A percentile compares a stretch with the other conserved stretches of the same genome.
Evolutionary conservation across 139 green algal genomes (phyloP).

Genomic region (Trebouxia sp.): DNA sequence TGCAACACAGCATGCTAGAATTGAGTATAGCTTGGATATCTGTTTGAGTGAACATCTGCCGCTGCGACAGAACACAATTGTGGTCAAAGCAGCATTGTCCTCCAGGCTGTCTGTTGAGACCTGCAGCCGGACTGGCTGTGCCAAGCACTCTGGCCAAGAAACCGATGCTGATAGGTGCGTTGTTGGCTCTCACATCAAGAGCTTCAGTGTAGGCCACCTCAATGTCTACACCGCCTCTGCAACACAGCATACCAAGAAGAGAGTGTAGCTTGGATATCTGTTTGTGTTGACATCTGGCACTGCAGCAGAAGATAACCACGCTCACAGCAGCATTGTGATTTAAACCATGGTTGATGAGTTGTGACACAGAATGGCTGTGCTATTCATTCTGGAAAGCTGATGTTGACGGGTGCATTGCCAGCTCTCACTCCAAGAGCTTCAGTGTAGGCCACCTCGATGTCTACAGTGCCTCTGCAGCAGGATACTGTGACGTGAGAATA

Average conservation of each 20-base stretch:
- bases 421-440: not conserved
- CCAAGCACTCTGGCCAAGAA: not conserved
- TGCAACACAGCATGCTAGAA: not conserved
- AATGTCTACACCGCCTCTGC: not conserved
- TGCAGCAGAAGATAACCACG: too few species aligned
- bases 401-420: not conserved
- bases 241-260: not conserved
- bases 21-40: too few species aligned
- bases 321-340: too few species aligned
- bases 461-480: not conserved
- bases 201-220: conserved; percentile 6
- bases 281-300: too few species aligned
- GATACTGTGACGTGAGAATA: not conserved
- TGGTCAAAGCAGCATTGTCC: too few species aligned
- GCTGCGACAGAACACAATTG: too few species aligned
- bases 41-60: too few species aligned
- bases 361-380: not conserved
- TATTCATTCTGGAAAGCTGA: not conserved
- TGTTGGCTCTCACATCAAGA: not conserved
- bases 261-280: too few species aligned
- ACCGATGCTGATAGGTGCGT: not conserved
- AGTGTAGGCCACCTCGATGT: not conserved
- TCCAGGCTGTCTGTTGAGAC: too few species aligned
- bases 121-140: not conserved
- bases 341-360: too few species aligned